phyloP scores from a whole-genome alignment of 768 basidiomycete species.

The Lactifluus pinguis region DNA sequence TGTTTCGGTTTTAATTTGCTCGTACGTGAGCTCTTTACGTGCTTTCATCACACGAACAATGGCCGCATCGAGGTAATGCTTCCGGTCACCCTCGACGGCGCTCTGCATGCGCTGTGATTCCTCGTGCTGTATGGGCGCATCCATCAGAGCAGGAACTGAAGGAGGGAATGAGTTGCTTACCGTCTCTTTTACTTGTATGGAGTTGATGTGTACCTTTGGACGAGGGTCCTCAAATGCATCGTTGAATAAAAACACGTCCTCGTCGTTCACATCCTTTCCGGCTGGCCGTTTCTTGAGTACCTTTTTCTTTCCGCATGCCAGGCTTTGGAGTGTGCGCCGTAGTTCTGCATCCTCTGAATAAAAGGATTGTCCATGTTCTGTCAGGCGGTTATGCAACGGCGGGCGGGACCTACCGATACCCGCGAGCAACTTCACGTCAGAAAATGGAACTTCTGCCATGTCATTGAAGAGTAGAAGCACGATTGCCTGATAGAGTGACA shows the following conservation, averaged over 20 bases:
- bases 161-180: slow-evolving; percentile 36
- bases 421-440: slow-evolving; percentile 58
- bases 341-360: slow-evolving; percentile 60
- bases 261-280: slow-evolving; percentile 68
- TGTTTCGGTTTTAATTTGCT: slow-evolving; percentile 72
- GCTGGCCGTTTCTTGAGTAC: slow-evolving; percentile 74
- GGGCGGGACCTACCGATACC: slow-evolving; percentile 51
- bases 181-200: slow-evolving; percentile 89
- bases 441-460: slow-evolving; percentile 46
- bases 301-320: slow-evolving; percentile 85
- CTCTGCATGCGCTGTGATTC: slow-evolving; percentile 77
- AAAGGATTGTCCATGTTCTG: slow-evolving; percentile 14
- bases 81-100: slow-evolving; percentile 81
- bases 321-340: slow-evolving; percentile 79
- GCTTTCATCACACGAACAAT: slow-evolving; percentile 97
- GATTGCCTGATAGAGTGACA: slow-evolving; percentile 87
- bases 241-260: slow-evolving; percentile 78
- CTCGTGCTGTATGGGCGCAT: slow-evolving; percentile 48
- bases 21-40: slow-evolving; percentile 72
- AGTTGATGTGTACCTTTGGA: slow-evolving; percentile 83
- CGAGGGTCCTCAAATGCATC: slow-evolving; percentile 70
- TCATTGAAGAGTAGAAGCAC: slow-evolving; percentile 84
- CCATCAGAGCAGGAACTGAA: not conserved
- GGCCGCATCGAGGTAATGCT: slow-evolving; percentile 81
- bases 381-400: not conserved